Conservation (phyloP, 192 early-diverging fungal genomes). For the Physocladia obscura region DNA sequence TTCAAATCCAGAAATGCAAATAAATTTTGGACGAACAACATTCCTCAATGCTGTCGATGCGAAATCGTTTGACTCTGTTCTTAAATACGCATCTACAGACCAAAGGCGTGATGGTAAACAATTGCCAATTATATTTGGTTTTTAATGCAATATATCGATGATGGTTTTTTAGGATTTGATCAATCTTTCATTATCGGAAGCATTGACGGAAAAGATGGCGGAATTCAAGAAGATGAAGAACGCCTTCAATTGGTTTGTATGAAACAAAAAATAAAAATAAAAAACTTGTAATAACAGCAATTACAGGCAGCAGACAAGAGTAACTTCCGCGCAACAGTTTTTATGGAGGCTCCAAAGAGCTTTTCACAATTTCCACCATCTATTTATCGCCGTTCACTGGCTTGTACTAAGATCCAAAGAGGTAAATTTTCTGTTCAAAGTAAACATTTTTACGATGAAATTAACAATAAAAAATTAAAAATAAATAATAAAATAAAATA, state of each 20-base stretch:
- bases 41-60: slow-evolving; percentile 25
- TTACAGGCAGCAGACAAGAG: slow-evolving; percentile 47
- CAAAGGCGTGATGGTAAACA: too few species aligned
- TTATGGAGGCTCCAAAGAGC: slow-evolving; percentile 38
- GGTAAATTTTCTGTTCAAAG: slow-evolving; percentile 26
- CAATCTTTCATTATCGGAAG: slow-evolving; percentile 37
- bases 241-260: slow-evolving; percentile 40
- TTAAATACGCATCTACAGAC: background rate
- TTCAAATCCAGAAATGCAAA: slow-evolving; percentile 33
- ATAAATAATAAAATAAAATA: background rate
- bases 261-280: too few species aligned
- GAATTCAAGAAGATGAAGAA: slow-evolving; percentile 51
- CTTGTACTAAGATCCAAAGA: slow-evolving; percentile 54
- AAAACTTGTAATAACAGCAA: too few species aligned
- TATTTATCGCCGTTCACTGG: slow-evolving; percentile 55
- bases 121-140: too few species aligned
- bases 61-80: background rate
- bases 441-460: too few species aligned
- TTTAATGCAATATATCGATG: too few species aligned
- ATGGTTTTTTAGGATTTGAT: too few species aligned
- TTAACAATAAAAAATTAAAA: background rate
- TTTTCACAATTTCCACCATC: slow-evolving; percentile 62
- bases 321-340: slow-evolving; percentile 34
- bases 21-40: slow-evolving; percentile 51
- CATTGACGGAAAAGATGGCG: slow-evolving; percentile 18